A percentile compares a stretch with the other conserved stretches of the same genome.
Evolutionary conservation across 164 flowering plant species (phyloP).

Genomic region (Nymphaea thermarum): DNA sequence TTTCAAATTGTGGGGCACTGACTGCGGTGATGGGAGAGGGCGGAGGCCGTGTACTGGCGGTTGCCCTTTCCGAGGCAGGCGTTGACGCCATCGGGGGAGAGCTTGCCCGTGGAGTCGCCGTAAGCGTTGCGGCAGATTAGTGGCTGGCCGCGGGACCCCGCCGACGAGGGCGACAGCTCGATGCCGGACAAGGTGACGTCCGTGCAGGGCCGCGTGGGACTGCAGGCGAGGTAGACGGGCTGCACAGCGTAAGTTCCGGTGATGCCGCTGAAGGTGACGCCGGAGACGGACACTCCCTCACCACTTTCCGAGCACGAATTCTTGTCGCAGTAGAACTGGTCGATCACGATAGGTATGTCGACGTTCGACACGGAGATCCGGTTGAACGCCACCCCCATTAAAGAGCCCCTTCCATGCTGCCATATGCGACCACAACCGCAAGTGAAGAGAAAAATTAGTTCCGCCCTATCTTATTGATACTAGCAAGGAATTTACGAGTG

Average conservation of each 20-base stretch:
- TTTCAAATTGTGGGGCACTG: neutral
- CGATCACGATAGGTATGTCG: conserved; percentile 61
- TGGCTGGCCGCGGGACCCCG: conserved; percentile 15
- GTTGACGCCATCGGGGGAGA: neutral
- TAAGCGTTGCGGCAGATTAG: conserved; percentile 63
- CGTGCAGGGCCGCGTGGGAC: conserved; percentile 48
- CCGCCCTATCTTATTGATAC: neutral
- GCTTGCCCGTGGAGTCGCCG: conserved; percentile 29
- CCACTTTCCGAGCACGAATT: conserved; percentile 55
- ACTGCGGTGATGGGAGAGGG: neutral
- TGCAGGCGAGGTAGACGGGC: conserved; percentile 67
- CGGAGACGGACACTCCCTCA: conserved; percentile 56
- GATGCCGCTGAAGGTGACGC: conserved; percentile 40
- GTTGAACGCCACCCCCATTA: conserved; percentile 51
- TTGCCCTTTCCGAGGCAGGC: no score
- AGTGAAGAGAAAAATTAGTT: neutral
- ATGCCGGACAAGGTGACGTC: conserved; percentile 44
- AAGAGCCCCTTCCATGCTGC: conserved; percentile 69
- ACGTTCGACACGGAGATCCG: conserved; percentile 57
- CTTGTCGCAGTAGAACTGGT: conserved; percentile 70
- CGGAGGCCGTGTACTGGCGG: no score
- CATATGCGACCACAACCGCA: neutral
- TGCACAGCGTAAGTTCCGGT: conserved; percentile 52
- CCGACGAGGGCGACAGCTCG: conserved; percentile 30
- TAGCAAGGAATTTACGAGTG: no score